Percentiles rank a stretch among this genome's conserved stretches.
These are phyloP conservation scores for Noccaea bulbosa DNA, from an alignment of 345 rosid genomes.

Conservation along the genomic window DNA sequence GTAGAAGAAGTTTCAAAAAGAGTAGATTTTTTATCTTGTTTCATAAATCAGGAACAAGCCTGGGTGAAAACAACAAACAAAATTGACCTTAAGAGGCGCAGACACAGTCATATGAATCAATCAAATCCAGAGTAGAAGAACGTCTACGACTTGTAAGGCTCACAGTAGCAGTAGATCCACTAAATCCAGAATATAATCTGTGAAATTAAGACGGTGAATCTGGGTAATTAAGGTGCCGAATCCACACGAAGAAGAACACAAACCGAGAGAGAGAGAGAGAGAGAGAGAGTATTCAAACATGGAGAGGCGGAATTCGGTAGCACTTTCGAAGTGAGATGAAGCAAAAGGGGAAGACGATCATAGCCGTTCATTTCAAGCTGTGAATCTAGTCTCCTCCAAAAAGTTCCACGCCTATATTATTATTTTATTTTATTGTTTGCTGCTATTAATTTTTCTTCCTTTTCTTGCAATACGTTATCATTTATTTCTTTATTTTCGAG, in stretches of 20 bases:
- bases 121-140: slow-evolving; percentile 16
- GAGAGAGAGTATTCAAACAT: slow-evolving; percentile 57
- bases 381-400: slow-evolving; percentile 3
- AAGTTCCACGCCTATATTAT: slow-evolving; percentile 31
- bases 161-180: slow-evolving; percentile 36
- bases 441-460: not conserved
- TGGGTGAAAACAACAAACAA: slow-evolving; percentile 14
- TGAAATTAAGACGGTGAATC: not conserved
- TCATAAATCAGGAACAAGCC: slow-evolving; percentile 14
- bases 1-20: slow-evolving; percentile 10
- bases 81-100: slow-evolving; percentile 14
- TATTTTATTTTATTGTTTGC: not conserved
- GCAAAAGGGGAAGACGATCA: slow-evolving; percentile 28
- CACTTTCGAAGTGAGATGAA: slow-evolving; percentile 41
- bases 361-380: slow-evolving; percentile 46
- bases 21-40: slow-evolving; percentile 15
- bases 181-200: slow-evolving; percentile 13
- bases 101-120: slow-evolving; percentile 19
- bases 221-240: not conserved
- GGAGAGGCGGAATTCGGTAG: slow-evolving; percentile 63
- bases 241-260: slow-evolving; percentile 32
- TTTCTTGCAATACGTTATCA: slow-evolving; percentile 9
- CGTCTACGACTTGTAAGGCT: slow-evolving; percentile 4
- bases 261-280: slow-evolving; percentile 35
- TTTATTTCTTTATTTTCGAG: not conserved